phyloP scores from a whole-genome alignment of 1,284 basidiomycete species.

The Vanrija sp. region DNA sequence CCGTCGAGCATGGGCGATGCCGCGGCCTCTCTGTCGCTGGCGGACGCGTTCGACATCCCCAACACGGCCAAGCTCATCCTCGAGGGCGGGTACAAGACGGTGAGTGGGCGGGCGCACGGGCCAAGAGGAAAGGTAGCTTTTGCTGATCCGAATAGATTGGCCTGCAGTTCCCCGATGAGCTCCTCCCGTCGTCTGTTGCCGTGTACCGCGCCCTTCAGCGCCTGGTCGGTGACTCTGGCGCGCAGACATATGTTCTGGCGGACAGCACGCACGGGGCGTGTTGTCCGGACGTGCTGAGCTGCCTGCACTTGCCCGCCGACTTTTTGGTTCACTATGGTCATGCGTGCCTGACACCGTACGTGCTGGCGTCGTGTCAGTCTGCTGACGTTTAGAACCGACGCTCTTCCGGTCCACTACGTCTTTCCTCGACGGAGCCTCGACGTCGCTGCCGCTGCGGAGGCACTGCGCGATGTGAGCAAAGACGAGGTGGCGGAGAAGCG shows the following conservation, averaged over 20 bases:
- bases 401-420: constrained; percentile 49
- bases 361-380: constrained; percentile 29
- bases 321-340: constrained; percentile 93
- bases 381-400: constrained; percentile 38
- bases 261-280: constrained; percentile 98
- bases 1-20: constrained; percentile 34
- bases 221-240: constrained; percentile 50
- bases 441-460: constrained; percentile 23
- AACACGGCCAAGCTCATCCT: constrained; percentile 45
- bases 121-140: background rate
- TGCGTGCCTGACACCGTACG: constrained; percentile 71
- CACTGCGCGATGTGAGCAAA: constrained; percentile 22
- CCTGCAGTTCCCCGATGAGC: constrained; percentile 93
- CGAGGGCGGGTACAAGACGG: constrained; percentile 47
- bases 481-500: constrained; percentile 27
- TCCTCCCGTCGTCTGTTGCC: constrained; percentile 79
- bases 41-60: constrained; percentile 50
- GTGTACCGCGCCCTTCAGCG: constrained; percentile 71
- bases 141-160: constrained; percentile 59
- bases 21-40: constrained; percentile 28
- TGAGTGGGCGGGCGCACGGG: constrained; percentile 22
- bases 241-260: constrained; percentile 80
- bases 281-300: constrained; percentile 94
- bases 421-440: constrained; percentile 44
- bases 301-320: constrained; percentile 89